phyloP scores from a whole-genome alignment of 768 basidiomycete species.

The Mycena capillaripes region DNA sequence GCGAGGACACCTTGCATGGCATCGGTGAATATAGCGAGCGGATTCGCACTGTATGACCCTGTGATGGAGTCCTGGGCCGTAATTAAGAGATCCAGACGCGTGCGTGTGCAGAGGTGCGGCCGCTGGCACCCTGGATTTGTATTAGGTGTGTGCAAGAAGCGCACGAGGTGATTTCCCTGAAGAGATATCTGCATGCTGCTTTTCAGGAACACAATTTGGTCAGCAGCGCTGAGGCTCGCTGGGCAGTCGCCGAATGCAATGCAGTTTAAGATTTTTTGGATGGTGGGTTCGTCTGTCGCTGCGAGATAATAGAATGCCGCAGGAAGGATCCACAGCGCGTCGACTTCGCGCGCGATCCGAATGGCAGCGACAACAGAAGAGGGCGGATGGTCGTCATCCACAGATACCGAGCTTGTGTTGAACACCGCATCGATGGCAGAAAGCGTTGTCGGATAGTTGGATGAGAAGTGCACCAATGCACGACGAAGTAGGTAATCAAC shows the following conservation, averaged over 20 bases:
- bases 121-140: background rate
- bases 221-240: background rate
- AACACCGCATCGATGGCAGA: no score
- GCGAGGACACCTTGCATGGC: no score
- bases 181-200: background rate
- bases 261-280: background rate
- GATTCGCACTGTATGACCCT: no score
- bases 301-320: slow-evolving; percentile 1
- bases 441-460: slow-evolving; percentile 17
- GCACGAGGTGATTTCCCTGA: background rate
- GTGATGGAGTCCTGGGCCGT: no score
- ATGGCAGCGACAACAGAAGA: no score
- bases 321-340: slow-evolving; percentile 20
- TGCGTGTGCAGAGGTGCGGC: background rate
- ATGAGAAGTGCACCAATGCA: slow-evolving; percentile 25
- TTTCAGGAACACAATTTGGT: background rate
- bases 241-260: background rate
- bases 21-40: no score
- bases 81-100: no score
- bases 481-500: slow-evolving; percentile 28
- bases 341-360: slow-evolving; percentile 29
- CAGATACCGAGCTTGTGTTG: no score
- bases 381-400: no score
- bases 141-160: background rate
- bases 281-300: background rate